phyloP scores from a whole-genome alignment of 192 early-diverging fungal genomes.

The Coemansia sp. region DNA sequence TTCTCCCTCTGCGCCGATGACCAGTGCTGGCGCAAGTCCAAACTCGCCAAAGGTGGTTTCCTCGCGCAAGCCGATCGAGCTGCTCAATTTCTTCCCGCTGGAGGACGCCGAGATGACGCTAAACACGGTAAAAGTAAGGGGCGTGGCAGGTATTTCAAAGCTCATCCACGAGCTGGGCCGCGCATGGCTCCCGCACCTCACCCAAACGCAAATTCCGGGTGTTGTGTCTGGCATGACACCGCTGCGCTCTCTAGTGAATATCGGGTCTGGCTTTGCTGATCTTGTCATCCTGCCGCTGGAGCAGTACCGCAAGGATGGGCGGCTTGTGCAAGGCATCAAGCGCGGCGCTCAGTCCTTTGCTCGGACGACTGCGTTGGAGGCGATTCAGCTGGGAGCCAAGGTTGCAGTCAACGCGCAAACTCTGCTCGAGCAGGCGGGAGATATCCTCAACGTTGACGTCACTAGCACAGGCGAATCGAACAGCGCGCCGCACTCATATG shows the following conservation, averaged over 20 bases:
- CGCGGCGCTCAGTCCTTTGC: constrained; percentile 88
- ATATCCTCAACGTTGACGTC: constrained; percentile 61
- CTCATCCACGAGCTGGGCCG: constrained; percentile 64
- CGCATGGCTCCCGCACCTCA: constrained; percentile 90
- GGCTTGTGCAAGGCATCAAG: constrained; percentile 83
- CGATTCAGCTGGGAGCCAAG: constrained; percentile 82
- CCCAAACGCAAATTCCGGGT: constrained; percentile 84
- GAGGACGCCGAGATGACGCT: constrained; percentile 91
- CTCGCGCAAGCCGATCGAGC: constrained; percentile 35
- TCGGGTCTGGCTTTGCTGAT: constrained; percentile 89
- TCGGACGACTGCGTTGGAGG: constrained; percentile 84
- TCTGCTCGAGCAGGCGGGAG: constrained; percentile 86
- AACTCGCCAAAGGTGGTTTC: not conserved
- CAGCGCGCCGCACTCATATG: constrained; percentile 38
- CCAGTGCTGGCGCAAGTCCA: not conserved
- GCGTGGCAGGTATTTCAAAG: constrained; percentile 70
- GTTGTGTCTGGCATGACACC: constrained; percentile 88
- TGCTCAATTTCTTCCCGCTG: constrained; percentile 91
- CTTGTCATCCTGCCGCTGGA: constrained; percentile 88
- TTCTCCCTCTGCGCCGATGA: not conserved
- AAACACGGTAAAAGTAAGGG: constrained; percentile 69
- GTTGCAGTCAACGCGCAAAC: constrained; percentile 88
- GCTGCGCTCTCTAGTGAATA: constrained; percentile 83
- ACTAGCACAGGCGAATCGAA: constrained; percentile 25
- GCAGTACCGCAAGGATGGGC: constrained; percentile 90